Base-by-base conservation (phyloP, 2,329 filamentous ascomycete genomes). In the Nothomitra cinnamomea region DNA sequence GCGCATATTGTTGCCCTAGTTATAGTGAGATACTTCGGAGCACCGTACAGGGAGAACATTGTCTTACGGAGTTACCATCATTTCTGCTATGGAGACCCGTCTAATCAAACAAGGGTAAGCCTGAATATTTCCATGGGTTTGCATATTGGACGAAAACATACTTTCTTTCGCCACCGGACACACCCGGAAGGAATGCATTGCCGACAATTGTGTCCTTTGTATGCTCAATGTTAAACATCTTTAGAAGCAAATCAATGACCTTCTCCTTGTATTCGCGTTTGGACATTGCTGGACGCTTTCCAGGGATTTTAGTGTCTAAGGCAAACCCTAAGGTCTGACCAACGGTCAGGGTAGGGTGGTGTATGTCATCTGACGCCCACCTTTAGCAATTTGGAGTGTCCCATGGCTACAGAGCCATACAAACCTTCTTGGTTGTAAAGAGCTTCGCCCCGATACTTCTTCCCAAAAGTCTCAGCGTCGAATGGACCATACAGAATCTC, bases 221-320 rank as follows among this genome's bases (percentile, higher is more conserved):
- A 66, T 95, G 87, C 65, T 89, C 84, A 53, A 95, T 94, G 63
- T 90, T 92, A 73, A 95, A 94, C 85, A 94, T 92, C 62, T 86
- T 87, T 52, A 95, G 72, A 56, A 95, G 73, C 61, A 83, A 78
- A 17, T 79, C 75, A 56, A 89, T 71, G 55, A 94, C 80, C 60
- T 80, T 79, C 51, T 84, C 74, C 70, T 89, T 89, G 71, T 90
- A 90, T 15, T 84, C 80, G 3, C 68, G 65, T 64, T 85, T 84
- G 41, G 77, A 80, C 60, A 86, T 86, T 2, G 75, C 78, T 0
- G 86, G 85, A 48, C 87, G 75, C 66, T 89, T 88, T 15, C 83
- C 82, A 4, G 89, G 87, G 13, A 86, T 82, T 68, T 94, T 94
- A 35, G 83, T 85, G 62, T 92, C 85, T 2, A 94, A 70, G 0